Evolutionary conservation across 1,284 basidiomycete species (phyloP).

Genomic region (Pyrrhoderma noxium): DNA sequence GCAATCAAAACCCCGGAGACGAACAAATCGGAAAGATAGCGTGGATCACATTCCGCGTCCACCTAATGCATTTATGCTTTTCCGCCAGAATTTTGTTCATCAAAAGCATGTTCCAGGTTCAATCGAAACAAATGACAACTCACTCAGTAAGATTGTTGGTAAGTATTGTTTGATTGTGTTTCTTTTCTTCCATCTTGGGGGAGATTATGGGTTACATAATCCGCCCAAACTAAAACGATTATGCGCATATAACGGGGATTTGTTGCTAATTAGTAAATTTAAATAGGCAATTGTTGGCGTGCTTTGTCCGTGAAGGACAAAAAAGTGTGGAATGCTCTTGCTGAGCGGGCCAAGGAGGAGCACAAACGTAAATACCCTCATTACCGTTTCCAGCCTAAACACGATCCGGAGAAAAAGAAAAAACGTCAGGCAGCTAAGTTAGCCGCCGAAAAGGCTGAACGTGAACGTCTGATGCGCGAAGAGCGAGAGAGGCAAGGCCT

Average conservation of each 20-base stretch:
- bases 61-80: constrained; percentile 91
- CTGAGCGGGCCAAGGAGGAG: constrained; percentile 58
- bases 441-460: constrained; percentile 25
- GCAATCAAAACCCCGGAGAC: neutral
- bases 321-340: constrained; percentile 55
- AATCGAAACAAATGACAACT: constrained; percentile 79
- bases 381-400: constrained; percentile 64
- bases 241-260: neutral
- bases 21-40: constrained; percentile 20
- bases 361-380: constrained; percentile 59
- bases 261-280: neutral
- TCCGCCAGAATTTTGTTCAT: constrained; percentile 81
- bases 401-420: constrained; percentile 39
- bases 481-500: neutral
- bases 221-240: too few relatives aligned
- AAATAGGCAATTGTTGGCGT: constrained; percentile 60
- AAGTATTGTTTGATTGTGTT: constrained; percentile 20
- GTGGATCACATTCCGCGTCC: constrained; percentile 80
- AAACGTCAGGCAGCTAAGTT: constrained; percentile 15
- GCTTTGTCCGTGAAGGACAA: constrained; percentile 60
- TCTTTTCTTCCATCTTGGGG: neutral
- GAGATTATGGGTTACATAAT: neutral
- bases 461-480: constrained; percentile 7
- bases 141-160: constrained; percentile 69
- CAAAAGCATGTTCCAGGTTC: constrained; percentile 75